A percentile compares a stretch with the other conserved stretches of the same genome.
Conservation (phyloP, 202 grass and related monocot species). For the Bolboschoenoplectus hybrid region DNA sequence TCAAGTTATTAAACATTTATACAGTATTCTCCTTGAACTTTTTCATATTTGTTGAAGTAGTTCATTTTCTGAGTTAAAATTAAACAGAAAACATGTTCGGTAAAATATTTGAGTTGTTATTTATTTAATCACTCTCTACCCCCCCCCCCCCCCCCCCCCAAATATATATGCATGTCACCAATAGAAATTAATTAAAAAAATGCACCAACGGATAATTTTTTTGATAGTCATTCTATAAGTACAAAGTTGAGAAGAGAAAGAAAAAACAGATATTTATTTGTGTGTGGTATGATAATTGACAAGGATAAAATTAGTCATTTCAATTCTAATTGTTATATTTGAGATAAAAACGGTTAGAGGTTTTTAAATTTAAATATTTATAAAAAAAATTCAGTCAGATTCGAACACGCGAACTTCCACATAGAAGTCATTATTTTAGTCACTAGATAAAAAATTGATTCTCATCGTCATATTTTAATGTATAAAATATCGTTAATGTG, state of each 20-base stretch:
- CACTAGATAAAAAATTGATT: no score
- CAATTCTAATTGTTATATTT: not conserved
- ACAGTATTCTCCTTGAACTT: not conserved
- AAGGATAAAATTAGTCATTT: not conserved
- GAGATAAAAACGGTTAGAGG: not conserved
- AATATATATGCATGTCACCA: not conserved
- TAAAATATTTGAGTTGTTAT: not conserved
- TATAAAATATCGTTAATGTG: no score
- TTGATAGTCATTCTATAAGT: no score
- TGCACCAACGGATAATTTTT: no score
- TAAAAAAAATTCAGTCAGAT: not conserved
- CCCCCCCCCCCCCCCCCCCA: no score
- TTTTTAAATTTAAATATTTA: not conserved
- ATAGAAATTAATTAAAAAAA: not conserved
- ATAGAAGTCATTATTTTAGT: no score
- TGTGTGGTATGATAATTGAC: not conserved
- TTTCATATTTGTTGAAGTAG: not conserved
- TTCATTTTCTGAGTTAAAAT: not conserved
- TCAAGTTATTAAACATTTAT: not conserved
- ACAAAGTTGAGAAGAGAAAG: no score
- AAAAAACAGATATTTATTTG: not conserved
- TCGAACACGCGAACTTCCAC: not conserved
- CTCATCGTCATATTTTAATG: no score
- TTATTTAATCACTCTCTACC: not conserved
- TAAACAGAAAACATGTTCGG: not conserved